Evolutionary conservation across 495 filamentous ascomycete genomes (phyloP), one percentile per base, ranked within the genome.

Genomic region (Tuber melanosporum): DNA sequence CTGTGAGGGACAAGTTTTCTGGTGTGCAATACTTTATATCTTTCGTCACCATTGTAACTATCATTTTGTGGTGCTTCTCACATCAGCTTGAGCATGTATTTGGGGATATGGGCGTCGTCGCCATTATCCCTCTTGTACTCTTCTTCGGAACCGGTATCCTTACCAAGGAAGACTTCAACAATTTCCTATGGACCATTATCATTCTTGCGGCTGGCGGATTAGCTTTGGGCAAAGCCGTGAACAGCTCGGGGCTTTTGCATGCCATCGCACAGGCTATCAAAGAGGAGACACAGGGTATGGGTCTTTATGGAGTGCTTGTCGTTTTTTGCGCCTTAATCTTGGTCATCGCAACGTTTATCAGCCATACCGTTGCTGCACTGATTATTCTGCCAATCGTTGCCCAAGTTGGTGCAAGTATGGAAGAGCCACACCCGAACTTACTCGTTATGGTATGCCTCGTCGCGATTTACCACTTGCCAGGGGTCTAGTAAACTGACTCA

Each of bases 111-210:
- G 95, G 95, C 71, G 93, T 99, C 74, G 92, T 99, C 70, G 95
- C 95, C 73, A 96, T 99, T 83, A 92, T 99, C 77, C 95, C 95
- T 12, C 90, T 99, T 62, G 92, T 95, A 52, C 86, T 97, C 47
- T 99, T 99, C 88, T 99, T 98, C 82, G 95, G 95, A 74, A 93
- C 94, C 17, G 95, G 95, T 52, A 97, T 99, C 83, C 89, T 99
- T 19, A 99, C 94, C 43, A 99, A 99, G 84, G 95, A 98, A 85
- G 95, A 99, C 84, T 99, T 99, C 83, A 99, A 99, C 87, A 99
- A 99, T 83, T 99, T 99, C 85, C 91, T 98, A 46, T 99, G 95
- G 95, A 99, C 95, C 42, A 98, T 99, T 85, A 98, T 99, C 86
- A 98, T 99, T 81, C 91, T 99, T 32, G 95, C 95, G 0, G 95